Conservation (phyloP, 306 rosid genomes). For the Dalbergia oliveri region DNA sequence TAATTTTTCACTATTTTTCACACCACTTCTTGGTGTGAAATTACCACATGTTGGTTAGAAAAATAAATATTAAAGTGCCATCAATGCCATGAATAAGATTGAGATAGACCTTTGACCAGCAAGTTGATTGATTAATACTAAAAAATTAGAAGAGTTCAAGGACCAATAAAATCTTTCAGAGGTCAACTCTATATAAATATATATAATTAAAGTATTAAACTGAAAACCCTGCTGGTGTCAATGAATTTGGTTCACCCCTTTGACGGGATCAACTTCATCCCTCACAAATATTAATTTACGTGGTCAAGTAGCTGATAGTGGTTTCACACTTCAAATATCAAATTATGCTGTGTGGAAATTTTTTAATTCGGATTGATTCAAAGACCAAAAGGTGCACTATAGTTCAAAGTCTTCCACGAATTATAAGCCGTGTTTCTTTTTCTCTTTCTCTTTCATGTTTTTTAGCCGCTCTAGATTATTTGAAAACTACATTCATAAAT, state of each 20-base stretch:
- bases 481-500: neutral
- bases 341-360: neutral
- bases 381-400: neutral
- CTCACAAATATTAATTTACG: neutral
- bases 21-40: too few relatives aligned
- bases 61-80: conserved; percentile 6
- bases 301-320: neutral
- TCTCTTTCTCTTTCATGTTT: neutral
- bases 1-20: neutral
- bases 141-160: neutral
- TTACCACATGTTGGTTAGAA: neutral
- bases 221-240: neutral
- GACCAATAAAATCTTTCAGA: conserved; percentile 29
- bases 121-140: conserved; percentile 41
- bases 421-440: too few relatives aligned
- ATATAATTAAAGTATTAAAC: too few relatives aligned
- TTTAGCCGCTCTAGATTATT: neutral
- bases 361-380: neutral
- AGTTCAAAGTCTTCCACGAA: neutral
- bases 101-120: conserved; percentile 43
- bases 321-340: conserved; percentile 30
- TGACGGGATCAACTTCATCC: conserved; percentile 20
- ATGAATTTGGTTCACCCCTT: conserved; percentile 28
- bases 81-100: neutral
- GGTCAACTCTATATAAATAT: conserved; percentile 44